Conservation (phyloP, 163 green algal species). For the Chlamydomonas reinhardtii region DNA sequence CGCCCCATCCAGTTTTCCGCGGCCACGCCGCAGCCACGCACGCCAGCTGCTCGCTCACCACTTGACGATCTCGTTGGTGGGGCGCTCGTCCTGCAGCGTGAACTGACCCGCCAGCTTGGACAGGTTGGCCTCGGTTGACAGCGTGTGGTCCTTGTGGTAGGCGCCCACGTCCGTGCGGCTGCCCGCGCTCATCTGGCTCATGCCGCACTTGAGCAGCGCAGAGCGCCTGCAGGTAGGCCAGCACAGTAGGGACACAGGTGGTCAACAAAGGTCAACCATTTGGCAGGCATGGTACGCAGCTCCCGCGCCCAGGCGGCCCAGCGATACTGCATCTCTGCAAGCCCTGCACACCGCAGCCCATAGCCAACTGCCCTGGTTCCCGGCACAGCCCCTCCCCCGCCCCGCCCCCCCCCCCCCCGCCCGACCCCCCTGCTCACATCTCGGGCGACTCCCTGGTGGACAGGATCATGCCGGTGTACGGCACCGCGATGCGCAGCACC, state of each 20-base stretch:
- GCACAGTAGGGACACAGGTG: too few species aligned
- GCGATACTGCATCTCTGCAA: too few species aligned
- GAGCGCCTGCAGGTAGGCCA: constrained; percentile 2
- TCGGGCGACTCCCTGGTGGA: constrained; percentile 71
- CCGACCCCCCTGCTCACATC: constrained; percentile 54
- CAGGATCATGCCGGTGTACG: constrained; percentile 84
- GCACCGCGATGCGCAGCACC: constrained; percentile 80
- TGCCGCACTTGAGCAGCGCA: constrained; percentile 62
- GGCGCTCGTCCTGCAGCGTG: constrained; percentile 68
- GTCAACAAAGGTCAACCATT: too few species aligned
- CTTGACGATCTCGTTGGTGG: constrained; percentile 67
- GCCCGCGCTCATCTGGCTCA: constrained; percentile 79
- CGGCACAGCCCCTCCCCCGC: too few species aligned
- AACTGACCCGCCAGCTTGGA: constrained; percentile 76
- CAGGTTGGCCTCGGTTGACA: constrained; percentile 66
- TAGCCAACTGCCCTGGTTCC: too few species aligned
- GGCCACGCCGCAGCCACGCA: too few species aligned
- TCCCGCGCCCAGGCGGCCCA: too few species aligned
- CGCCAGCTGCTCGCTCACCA: constrained; percentile 42
- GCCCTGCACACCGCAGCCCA: too few species aligned
- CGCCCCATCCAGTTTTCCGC: too few species aligned
- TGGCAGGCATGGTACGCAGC: too few species aligned
- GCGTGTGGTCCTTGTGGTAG: constrained; percentile 71
- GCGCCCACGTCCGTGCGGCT: constrained; percentile 77
- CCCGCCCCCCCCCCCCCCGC: not conserved